Conservation (phyloP, 2,329 filamentous ascomycete genomes). For the Blastomyces silverae region DNA sequence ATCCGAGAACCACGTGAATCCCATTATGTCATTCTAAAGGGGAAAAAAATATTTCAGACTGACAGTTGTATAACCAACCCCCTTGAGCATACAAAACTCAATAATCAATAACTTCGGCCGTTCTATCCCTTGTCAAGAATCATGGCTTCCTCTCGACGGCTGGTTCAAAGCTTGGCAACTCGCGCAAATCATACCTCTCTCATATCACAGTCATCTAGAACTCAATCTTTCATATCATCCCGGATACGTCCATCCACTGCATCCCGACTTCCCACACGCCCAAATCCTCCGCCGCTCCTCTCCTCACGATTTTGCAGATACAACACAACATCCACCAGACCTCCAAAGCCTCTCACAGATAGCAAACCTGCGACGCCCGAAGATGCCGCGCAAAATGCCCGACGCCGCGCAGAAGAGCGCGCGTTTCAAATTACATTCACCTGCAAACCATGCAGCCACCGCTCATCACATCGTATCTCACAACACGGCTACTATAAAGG, state of each 20-base stretch:
- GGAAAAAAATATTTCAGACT: not conserved
- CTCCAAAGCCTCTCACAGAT: constrained; percentile 32
- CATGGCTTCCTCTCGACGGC: constrained; percentile 17
- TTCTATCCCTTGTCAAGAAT: not conserved
- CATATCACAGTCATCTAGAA: constrained; percentile 12
- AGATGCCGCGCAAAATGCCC: constrained; percentile 32
- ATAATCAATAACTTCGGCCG: not conserved
- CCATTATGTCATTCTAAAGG: constrained; percentile 7
- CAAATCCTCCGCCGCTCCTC: constrained; percentile 13
- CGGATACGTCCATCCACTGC: not conserved
- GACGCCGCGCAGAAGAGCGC: constrained; percentile 47
- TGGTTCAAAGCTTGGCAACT: constrained; percentile 14
- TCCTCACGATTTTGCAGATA: constrained; percentile 22
- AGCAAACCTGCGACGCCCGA: constrained; percentile 29
- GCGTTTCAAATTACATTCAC: constrained; percentile 88
- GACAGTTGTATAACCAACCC: too few species aligned
- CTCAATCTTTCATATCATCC: constrained; percentile 12
- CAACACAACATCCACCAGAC: constrained; percentile 30
- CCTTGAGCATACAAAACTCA: not conserved
- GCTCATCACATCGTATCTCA: constrained; percentile 77
- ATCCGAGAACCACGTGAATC: not conserved
- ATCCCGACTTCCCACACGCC: not conserved
- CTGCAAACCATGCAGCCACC: constrained; percentile 72
- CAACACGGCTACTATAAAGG: constrained; percentile 95
- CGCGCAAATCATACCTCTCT: constrained; percentile 8